These are phyloP conservation scores for Magnolia officinalis DNA, from an alignment of 164 flowering plant species.

Conservation along the genomic window DNA sequence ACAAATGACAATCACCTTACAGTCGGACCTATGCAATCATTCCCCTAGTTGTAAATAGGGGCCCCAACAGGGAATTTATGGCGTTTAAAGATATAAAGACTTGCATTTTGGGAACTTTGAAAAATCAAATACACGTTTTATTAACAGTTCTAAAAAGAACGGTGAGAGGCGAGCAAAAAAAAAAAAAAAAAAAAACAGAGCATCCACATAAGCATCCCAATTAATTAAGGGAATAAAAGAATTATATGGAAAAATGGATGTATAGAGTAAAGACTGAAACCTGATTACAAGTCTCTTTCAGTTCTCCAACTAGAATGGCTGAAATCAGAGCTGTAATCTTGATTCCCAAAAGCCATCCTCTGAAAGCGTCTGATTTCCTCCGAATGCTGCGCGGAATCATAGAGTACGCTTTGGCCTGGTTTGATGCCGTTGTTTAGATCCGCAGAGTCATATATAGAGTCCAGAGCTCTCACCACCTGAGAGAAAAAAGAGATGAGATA, in stretches of 20 bases:
- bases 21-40: too few relatives aligned
- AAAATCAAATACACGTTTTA: not conserved
- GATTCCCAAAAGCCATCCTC: conserved; percentile 76
- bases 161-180: not conserved
- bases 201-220: conserved; percentile 1
- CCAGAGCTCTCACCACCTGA: conserved; percentile 80
- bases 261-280: not conserved
- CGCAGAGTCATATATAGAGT: conserved; percentile 31
- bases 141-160: not conserved
- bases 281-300: conserved; percentile 7
- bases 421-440: conserved; percentile 78
- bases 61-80: not conserved
- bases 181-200: too few relatives aligned
- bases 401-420: conserved; percentile 70
- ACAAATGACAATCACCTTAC: too few relatives aligned
- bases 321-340: conserved; percentile 56
- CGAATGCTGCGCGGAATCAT: conserved; percentile 61
- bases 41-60: not conserved
- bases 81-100: not conserved
- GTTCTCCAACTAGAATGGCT: conserved; percentile 31
- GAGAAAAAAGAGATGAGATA: not conserved
- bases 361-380: conserved; percentile 70
- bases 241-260: not conserved
- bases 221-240: not conserved
- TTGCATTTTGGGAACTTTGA: not conserved